Evolutionary conservation across 1,284 basidiomycete genomes (phyloP).

Genomic region (Ustilago tritici): DNA sequence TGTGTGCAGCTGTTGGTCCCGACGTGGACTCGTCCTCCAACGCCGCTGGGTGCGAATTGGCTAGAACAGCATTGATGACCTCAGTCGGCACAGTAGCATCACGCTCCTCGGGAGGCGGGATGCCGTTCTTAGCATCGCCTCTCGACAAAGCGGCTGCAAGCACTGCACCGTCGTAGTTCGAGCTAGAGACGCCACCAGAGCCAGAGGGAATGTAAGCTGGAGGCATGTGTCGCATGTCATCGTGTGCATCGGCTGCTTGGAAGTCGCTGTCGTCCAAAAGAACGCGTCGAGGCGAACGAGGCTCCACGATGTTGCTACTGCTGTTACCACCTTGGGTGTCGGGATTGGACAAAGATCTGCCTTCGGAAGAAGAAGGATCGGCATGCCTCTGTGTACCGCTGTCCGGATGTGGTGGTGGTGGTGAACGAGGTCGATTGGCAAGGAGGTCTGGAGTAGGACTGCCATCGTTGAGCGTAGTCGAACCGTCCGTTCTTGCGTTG

Average conservation of each 20-base stretch:
- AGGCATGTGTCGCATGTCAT: conserved; percentile 48
- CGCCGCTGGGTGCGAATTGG: background rate
- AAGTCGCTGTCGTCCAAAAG: conserved; percentile 50
- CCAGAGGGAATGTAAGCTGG: conserved; percentile 59
- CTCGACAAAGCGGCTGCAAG: conserved; percentile 33
- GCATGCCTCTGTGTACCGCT: background rate
- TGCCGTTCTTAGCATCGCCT: conserved; percentile 48
- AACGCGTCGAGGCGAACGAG: conserved; percentile 15
- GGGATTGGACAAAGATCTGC: conserved; percentile 13
- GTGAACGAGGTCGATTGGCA: conserved; percentile 25
- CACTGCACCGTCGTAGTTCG: conserved; percentile 12
- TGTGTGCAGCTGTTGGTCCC: conserved; percentile 38
- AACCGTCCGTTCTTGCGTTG: conserved; percentile 4
- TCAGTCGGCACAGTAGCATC: conserved; percentile 28
- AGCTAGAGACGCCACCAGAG: conserved; percentile 3
- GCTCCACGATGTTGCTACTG: background rate
- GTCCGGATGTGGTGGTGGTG: conserved; percentile 50
- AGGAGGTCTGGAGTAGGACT: background rate
- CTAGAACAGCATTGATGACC: conserved; percentile 31
- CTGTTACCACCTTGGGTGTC: background rate
- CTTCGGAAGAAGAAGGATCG: conserved; percentile 1
- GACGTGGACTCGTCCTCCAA: conserved; percentile 6
- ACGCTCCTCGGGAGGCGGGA: conserved; percentile 38
- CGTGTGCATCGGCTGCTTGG: conserved; percentile 48
- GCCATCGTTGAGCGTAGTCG: conserved; percentile 3